These are phyloP conservation scores for Phytophthora quininea DNA, from an alignment of 352 stramenopile species.

Conservation along the genomic window DNA sequence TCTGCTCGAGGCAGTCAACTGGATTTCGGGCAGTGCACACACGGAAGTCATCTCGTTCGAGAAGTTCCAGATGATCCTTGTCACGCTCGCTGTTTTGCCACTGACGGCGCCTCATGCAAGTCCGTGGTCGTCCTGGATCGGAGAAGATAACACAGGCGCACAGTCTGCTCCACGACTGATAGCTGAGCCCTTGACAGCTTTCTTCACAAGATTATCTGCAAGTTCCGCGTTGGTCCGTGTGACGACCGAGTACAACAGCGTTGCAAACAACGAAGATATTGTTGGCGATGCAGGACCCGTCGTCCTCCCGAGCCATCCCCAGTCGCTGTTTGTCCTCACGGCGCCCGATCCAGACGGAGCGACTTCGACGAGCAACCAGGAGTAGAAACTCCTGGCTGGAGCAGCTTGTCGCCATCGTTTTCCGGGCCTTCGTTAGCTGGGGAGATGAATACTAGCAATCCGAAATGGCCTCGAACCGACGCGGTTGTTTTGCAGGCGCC, in stretches of 20 bases:
- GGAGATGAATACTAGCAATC: conserved; percentile 7
- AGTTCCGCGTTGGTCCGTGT: conserved; percentile 40
- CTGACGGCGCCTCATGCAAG: conserved; percentile 17
- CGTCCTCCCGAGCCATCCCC: conserved; percentile 5
- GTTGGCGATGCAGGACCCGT: conserved; percentile 6
- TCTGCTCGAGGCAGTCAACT: conserved; percentile 66
- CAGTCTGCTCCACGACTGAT: conserved; percentile 14
- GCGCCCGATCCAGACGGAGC: neutral
- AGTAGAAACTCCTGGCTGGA: conserved; percentile 1
- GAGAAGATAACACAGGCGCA: conserved; percentile 6
- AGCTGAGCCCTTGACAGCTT: conserved; percentile 21
- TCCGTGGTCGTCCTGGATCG: conserved; percentile 17
- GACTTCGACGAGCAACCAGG: conserved; percentile 14
- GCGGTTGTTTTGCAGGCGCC: conserved; percentile 6
- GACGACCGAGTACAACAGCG: conserved; percentile 14
- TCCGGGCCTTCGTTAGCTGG: neutral
- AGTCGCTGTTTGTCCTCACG: conserved; percentile 20
- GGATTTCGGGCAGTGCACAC: conserved; percentile 68
- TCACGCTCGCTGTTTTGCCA: conserved; percentile 38
- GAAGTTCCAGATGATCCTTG: conserved; percentile 63
- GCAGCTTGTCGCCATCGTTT: neutral
- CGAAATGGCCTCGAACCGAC: conserved; percentile 28
- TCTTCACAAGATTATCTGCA: conserved; percentile 33
- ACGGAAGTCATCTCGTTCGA: conserved; percentile 73
- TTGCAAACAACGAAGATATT: conserved; percentile 13